Evolutionary conservation across 2,329 filamentous ascomycete genomes (phyloP), one percentile per base, ranked within the genome.

Genomic region (Colletotrichum sp.): DNA sequence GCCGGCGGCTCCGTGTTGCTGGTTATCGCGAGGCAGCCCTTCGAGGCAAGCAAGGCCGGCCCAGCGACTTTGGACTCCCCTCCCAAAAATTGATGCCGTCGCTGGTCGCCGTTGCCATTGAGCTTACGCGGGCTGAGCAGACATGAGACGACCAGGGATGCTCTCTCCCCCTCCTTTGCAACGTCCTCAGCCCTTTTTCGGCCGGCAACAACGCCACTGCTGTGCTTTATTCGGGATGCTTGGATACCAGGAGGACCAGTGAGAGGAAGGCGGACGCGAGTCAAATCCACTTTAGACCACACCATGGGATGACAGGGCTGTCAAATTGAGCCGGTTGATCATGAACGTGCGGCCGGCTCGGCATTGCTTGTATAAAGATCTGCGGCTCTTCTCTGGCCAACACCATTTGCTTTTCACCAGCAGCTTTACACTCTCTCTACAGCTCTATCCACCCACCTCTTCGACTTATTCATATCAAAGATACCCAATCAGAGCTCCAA

Each of bases 271-370:
- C 32, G 34, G 52, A 69, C 67, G 55, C 55, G 67, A 62, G 67
- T 69, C 67, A 69, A 62, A 69, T 61, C 67, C 55, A 69, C 32
- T 62, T n/a, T 49, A 62, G 67, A 39, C 67, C 67, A 69, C 44
- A 69, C 67, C 25, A 61, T 69, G 52, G 30, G 49, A 69, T 61
- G 52, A 19, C 52, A 44, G 67, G 55, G 34, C 67, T 62, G 55
- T 62, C 67, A 69, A 49, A 22, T 29, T 16, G 67, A 69, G 67
- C 8, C 25, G 16, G 30, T 19, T 62, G 52, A 61, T 69, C 34
- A 69, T 44, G 12, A 36, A 25, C 27, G 32, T 29, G 67, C 55
- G 55, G 27, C 32, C 22, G 52, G 67, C 22, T 61, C 55, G 67
- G 32, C 52, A 61, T 44, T 32, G 66, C 25, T 44, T 44, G 55